These are phyloP conservation scores for Laetiporus sulphureus DNA, from an alignment of 1,284 basidiomycete genomes.

Conservation along the genomic window DNA sequence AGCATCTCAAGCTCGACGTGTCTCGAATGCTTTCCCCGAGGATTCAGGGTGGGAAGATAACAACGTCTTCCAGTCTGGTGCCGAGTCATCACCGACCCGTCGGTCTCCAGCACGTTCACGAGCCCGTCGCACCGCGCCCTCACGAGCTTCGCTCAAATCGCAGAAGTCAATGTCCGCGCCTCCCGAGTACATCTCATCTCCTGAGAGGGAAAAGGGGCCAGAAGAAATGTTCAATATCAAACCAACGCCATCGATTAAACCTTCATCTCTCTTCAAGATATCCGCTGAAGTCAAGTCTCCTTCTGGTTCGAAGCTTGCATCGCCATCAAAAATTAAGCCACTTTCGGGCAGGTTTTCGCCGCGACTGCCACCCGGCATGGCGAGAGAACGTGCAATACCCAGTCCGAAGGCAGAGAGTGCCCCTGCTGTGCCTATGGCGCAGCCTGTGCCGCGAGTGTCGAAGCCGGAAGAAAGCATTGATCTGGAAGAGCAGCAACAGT, in stretches of 20 bases:
- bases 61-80: conserved; percentile 78
- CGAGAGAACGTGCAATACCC: conserved; percentile 18
- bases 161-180: conserved; percentile 70
- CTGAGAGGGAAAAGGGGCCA: conserved; percentile 4
- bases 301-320: neutral
- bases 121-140: conserved; percentile 31
- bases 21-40: conserved; percentile 37
- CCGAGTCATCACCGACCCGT: conserved; percentile 65
- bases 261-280: too few species aligned
- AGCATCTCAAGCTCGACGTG: conserved; percentile 42
- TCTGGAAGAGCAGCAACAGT: conserved; percentile 5
- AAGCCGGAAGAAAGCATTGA: conserved; percentile 16
- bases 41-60: conserved; percentile 82
- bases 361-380: conserved; percentile 35
- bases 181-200: conserved; percentile 40
- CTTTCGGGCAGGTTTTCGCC: conserved; percentile 47
- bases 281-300: conserved; percentile 2
- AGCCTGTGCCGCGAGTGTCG: conserved; percentile 10
- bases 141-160: conserved; percentile 26
- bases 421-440: too few species aligned
- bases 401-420: too few species aligned
- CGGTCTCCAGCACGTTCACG: conserved; percentile 50
- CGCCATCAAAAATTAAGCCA: conserved; percentile 16
- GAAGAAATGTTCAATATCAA: too few species aligned
- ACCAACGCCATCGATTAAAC: too few species aligned